A percentile compares a stretch with the other conserved stretches of the same genome.
These are phyloP conservation scores for Lepidium campestre DNA, from an alignment of 441 rosid species.

Conservation along the genomic window DNA sequence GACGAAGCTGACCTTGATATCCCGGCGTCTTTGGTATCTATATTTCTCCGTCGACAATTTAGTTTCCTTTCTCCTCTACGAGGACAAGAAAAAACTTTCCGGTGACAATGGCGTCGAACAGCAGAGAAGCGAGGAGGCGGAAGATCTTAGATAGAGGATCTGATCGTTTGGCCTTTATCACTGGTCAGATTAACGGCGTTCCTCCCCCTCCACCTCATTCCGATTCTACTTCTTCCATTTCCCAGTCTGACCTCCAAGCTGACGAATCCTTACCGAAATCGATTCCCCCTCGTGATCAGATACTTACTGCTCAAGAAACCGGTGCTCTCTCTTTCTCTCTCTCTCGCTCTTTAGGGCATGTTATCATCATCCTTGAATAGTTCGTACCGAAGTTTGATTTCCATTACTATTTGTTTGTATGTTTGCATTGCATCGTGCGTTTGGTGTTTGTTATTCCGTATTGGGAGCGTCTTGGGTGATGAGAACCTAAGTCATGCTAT, in stretches of 20 bases:
- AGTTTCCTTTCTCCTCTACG: neutral
- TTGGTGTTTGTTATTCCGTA: neutral
- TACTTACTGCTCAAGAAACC: conserved; percentile 24
- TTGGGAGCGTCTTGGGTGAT: neutral
- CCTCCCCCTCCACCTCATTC: conserved; percentile 39
- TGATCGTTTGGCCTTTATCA: conserved; percentile 80
- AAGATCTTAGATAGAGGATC: conserved; percentile 75
- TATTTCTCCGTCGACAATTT: neutral
- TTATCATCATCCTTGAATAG: neutral
- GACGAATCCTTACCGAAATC: conserved; percentile 30
- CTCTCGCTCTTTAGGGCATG: neutral
- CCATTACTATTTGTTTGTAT: neutral
- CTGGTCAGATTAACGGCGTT: conserved; percentile 49
- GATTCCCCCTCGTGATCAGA: conserved; percentile 12
- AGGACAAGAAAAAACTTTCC: neutral
- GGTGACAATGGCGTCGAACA: conserved; percentile 49
- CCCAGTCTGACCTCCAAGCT: conserved; percentile 19
- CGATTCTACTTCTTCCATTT: conserved; percentile 18
- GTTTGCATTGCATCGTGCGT: conserved; percentile 3
- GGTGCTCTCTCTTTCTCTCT: conserved; percentile 23
- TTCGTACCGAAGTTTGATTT: neutral
- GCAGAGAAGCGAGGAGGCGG: conserved; percentile 73
- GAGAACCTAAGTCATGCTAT: neutral
- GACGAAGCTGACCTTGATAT: neutral
- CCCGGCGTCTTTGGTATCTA: neutral